These are phyloP conservation scores for Globisporangium paddicum DNA, from an alignment of 352 stramenopile species.

Conservation along the genomic window DNA sequence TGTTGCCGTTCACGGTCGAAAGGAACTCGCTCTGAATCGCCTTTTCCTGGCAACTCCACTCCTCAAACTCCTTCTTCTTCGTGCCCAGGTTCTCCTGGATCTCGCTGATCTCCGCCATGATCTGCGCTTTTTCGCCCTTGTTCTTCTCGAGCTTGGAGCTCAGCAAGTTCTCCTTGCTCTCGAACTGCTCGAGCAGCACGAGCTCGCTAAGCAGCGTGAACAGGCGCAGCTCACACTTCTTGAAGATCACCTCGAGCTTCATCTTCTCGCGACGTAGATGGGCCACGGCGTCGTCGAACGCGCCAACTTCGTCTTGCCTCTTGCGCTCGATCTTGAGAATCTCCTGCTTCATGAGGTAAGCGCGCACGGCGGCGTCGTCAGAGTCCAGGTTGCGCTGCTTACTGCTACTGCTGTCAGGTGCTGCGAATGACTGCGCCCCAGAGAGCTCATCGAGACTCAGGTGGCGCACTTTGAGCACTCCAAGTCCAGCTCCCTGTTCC, in stretches of 20 bases:
- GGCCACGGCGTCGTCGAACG: conserved; percentile 89
- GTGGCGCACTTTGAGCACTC: conserved; percentile 8
- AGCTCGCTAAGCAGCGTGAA: conserved; percentile 86
- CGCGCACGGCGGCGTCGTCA: conserved; percentile 40
- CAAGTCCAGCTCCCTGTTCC: background rate
- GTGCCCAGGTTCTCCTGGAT: conserved; percentile 63
- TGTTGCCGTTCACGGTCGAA: conserved; percentile 54
- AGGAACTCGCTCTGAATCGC: conserved; percentile 69
- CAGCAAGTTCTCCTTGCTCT: conserved; percentile 87
- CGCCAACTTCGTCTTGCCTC: conserved; percentile 50
- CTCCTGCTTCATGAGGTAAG: conserved; percentile 66
- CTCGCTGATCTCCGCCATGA: conserved; percentile 72
- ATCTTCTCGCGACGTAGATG: conserved; percentile 86
- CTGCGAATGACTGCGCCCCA: background rate
- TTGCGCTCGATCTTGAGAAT: conserved; percentile 58
- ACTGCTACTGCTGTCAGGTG: too few relatives aligned
- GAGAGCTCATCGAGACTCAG: conserved; percentile 10
- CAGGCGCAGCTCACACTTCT: conserved; percentile 85
- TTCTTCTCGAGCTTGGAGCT: conserved; percentile 84
- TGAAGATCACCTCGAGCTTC: conserved; percentile 82
- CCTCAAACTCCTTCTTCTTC: conserved; percentile 82
- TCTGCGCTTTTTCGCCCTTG: conserved; percentile 80
- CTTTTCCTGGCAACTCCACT: conserved; percentile 61
- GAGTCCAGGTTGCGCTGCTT: conserved; percentile 23
- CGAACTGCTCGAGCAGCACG: conserved; percentile 87